Evolutionary conservation across 768 basidiomycete species (phyloP).

Genomic region (Boletus vinaceobasis): DNA sequence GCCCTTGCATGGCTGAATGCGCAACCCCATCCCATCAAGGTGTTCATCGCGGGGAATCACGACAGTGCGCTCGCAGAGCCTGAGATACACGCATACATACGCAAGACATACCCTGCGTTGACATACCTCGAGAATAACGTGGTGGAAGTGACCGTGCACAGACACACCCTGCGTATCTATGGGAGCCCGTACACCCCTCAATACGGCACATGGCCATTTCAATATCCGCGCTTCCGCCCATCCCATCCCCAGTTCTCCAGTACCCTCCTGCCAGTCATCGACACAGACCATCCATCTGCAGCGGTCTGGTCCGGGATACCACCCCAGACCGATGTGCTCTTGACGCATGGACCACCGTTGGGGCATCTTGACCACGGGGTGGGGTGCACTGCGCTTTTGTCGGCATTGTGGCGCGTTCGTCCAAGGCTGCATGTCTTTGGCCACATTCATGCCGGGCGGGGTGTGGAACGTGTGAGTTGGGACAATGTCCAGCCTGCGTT

Average conservation of each 20-base stretch:
- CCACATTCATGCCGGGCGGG: conserved; percentile 39
- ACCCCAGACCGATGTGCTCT: conserved; percentile 34
- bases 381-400: conserved; percentile 35
- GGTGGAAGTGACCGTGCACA: conserved; percentile 26
- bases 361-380: conserved; percentile 30
- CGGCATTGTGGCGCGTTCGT: conserved; percentile 31
- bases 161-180: conserved; percentile 32
- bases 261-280: background rate
- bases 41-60: conserved; percentile 46
- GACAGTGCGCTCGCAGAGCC: conserved; percentile 29
- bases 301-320: conserved; percentile 32
- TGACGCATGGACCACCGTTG: conserved; percentile 43
- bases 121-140: conserved; percentile 39
- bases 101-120: conserved; percentile 25
- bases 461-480: conserved; percentile 34
- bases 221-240: conserved; percentile 8
- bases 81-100: conserved; percentile 12
- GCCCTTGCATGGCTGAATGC: conserved; percentile 31
- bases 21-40: conserved; percentile 38
- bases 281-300: background rate
- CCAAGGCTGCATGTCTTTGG: conserved; percentile 42
- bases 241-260: background rate
- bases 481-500: conserved; percentile 27
- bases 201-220: conserved; percentile 23
- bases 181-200: conserved; percentile 40